Evolutionary conservation across 768 basidiomycete genomes (phyloP), one percentile per base, ranked within the genome.

Genomic region (Hygrocybe coccinea): DNA sequence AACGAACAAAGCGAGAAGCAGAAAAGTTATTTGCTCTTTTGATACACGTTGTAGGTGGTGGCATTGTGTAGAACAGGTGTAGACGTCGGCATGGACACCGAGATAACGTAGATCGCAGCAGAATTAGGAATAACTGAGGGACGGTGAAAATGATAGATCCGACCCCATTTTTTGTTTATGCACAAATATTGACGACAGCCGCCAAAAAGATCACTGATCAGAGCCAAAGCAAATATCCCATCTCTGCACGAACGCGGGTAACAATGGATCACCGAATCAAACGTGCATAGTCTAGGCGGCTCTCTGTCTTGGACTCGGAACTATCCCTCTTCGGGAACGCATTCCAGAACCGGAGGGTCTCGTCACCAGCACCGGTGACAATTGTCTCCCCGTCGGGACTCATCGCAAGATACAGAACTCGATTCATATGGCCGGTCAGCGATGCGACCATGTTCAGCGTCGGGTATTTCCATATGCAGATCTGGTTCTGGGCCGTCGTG

Each of bases 371-470:
- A 14, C 95, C 95, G 0, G 95, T 98, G 24, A 97, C 97, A 59
- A 98, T 97, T 0, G 95, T 98, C 73, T 95, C 92, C 15, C 95
- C 94, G 62, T 97, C 95, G 0, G 95, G 95, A 64, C 87, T 90
- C 91, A 95, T 94, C 2, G 95, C 95, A n/a, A 97, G 85, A 68
- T 95, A 95, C 33, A 97, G 76, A 15, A 99, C 95, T 46, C 95
- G 89, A 67, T 89, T 91, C 0, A 93, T 91, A 67, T 99, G 95
- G 7, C 95, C 95, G 0, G 91, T 90, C 7, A 99, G 77, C 6
- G 91, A 91, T 0, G 94, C 95, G 6, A 98, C 95, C 82, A 95
- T 95, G 59, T 88, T 86, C 67, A 97, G 79, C 6, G 85, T 84
- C 0, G 95, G 95, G 69, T 97, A 98, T 66, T 87, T 87, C 93